A percentile compares a stretch with the other conserved stretches of the same genome.
Conservation (phyloP, 1,139 yeast genomes). For the Blastobotrys proliferans region DNA sequence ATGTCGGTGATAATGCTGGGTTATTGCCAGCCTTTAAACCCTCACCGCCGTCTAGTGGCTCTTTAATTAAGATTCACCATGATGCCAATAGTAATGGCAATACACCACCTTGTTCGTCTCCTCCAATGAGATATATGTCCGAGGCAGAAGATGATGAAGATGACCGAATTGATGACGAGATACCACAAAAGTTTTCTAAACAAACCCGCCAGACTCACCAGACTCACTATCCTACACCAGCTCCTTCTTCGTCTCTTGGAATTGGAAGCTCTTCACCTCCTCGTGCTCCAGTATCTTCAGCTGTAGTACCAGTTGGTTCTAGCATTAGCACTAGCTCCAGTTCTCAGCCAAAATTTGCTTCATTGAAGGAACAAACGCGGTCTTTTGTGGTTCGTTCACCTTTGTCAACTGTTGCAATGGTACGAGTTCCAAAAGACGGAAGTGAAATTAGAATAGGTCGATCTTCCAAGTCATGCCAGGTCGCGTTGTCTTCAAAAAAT, state of each 20-base stretch:
- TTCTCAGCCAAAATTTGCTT: conserved; percentile 17
- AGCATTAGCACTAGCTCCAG: no score
- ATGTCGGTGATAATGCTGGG: no score
- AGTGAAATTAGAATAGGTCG: conserved; percentile 50
- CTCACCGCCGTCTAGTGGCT: neutral
- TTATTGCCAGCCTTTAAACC: conserved; percentile 25
- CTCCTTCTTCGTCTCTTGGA: conserved; percentile 22
- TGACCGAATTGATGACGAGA: conserved; percentile 1
- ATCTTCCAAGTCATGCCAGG: conserved; percentile 59
- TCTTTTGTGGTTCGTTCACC: conserved; percentile 29
- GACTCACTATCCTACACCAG: conserved; percentile 29
- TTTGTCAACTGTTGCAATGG: conserved; percentile 31
- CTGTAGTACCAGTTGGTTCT: no score
- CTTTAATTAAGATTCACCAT: neutral
- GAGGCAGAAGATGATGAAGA: conserved; percentile 3
- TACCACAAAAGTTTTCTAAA: conserved; percentile 9
- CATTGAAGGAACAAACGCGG: conserved; percentile 20
- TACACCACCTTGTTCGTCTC: conserved; percentile 13
- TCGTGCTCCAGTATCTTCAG: conserved; percentile 1
- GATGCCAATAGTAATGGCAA: neutral
- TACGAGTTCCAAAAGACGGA: conserved; percentile 34
- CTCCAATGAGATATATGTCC: neutral
- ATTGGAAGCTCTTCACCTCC: conserved; percentile 13
- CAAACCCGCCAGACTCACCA: conserved; percentile 2
- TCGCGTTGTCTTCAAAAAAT: conserved; percentile 50